A percentile compares a stretch with the other conserved stretches of the same genome.
Conservation (phyloP, 768 basidiomycete genomes). For the Paxillus ammoniavirescens region DNA sequence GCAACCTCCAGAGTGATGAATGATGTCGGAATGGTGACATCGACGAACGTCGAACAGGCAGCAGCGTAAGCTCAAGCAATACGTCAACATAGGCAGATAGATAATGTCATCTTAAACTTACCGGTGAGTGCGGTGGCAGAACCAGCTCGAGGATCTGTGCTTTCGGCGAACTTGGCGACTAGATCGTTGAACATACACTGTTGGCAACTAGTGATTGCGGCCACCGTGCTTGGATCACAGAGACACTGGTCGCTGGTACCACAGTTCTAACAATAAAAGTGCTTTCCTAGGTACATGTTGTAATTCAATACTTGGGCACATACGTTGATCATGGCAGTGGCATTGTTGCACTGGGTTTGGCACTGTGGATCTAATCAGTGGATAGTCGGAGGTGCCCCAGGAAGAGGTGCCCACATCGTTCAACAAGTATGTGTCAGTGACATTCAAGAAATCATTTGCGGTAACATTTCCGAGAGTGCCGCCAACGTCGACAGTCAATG, state of each 20-base stretch:
- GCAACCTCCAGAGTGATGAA: constrained; percentile 46
- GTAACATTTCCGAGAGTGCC: constrained; percentile 34
- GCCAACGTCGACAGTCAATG: constrained; percentile 50
- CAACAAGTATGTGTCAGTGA: constrained; percentile 32
- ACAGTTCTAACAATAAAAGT: constrained; percentile 39
- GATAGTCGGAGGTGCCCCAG: constrained; percentile 3
- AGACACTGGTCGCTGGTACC: constrained; percentile 48
- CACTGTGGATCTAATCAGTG: constrained; percentile 27
- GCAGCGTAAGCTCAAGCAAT: constrained; percentile 49
- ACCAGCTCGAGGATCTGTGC: constrained; percentile 55
- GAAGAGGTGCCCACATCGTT: constrained; percentile 23
- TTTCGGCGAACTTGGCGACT: constrained; percentile 46
- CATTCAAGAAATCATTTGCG: constrained; percentile 44
- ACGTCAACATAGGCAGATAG: constrained; percentile 6
- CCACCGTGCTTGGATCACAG: constrained; percentile 45
- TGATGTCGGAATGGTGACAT: constrained; percentile 38
- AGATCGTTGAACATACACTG: constrained; percentile 65
- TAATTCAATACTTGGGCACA: neutral
- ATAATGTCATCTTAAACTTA: constrained; percentile 27
- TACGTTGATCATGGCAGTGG: constrained; percentile 24
- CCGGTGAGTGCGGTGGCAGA: constrained; percentile 58
- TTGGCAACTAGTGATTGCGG: constrained; percentile 51
- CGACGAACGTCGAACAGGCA: constrained; percentile 40
- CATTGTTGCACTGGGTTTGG: constrained; percentile 25
- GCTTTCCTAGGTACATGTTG: constrained; percentile 24